A percentile compares a stretch with the other conserved stretches of the same genome.
phyloP scores from a whole-genome alignment of 805 yeast genomes.

The Metschnikowia baotianmanensis region DNA sequence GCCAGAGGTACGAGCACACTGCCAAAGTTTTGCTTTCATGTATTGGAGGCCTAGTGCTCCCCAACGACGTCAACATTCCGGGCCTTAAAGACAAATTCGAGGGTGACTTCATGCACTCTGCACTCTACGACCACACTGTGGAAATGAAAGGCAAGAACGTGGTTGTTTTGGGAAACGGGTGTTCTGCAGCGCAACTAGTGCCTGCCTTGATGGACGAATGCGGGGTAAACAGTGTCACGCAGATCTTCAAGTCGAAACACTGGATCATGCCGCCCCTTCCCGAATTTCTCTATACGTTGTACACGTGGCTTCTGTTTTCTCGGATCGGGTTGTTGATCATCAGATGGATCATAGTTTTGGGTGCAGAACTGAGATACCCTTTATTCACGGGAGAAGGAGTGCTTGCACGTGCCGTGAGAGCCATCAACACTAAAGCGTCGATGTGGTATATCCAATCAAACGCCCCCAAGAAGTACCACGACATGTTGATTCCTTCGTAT shows the following conservation, averaged over 20 bases:
- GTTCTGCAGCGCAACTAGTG: slow-evolving; percentile 41
- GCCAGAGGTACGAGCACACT: slow-evolving; percentile 32
- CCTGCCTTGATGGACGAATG: slow-evolving; percentile 34
- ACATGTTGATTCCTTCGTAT: slow-evolving; percentile 33
- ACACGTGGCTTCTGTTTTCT: slow-evolving; percentile 25
- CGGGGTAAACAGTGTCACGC: slow-evolving; percentile 28
- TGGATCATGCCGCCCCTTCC: slow-evolving; percentile 41
- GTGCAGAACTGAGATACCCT: slow-evolving; percentile 38
- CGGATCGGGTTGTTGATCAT: slow-evolving; percentile 29
- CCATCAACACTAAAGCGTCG: slow-evolving; percentile 21
- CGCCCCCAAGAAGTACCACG: slow-evolving; percentile 35
- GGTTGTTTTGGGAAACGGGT: slow-evolving; percentile 42
- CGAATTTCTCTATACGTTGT: slow-evolving; percentile 18
- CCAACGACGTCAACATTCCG: slow-evolving; percentile 27
- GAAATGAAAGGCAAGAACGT: slow-evolving; percentile 34
- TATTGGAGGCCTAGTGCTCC: slow-evolving; percentile 39
- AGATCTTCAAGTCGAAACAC: slow-evolving; percentile 36
- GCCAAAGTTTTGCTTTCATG: slow-evolving; percentile 26
- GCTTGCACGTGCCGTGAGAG: slow-evolving; percentile 27
- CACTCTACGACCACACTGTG: slow-evolving; percentile 35
- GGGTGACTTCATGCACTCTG: slow-evolving; percentile 42
- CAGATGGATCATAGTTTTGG: slow-evolving; percentile 26
- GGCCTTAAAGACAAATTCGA: slow-evolving; percentile 36
- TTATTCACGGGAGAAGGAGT: slow-evolving; percentile 31
- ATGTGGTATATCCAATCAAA: slow-evolving; percentile 26